Percentiles rank a stretch among this genome's conserved stretches.
phyloP scores from a whole-genome alignment of 2,329 filamentous ascomycete genomes.

The Talaromyces sp. region DNA sequence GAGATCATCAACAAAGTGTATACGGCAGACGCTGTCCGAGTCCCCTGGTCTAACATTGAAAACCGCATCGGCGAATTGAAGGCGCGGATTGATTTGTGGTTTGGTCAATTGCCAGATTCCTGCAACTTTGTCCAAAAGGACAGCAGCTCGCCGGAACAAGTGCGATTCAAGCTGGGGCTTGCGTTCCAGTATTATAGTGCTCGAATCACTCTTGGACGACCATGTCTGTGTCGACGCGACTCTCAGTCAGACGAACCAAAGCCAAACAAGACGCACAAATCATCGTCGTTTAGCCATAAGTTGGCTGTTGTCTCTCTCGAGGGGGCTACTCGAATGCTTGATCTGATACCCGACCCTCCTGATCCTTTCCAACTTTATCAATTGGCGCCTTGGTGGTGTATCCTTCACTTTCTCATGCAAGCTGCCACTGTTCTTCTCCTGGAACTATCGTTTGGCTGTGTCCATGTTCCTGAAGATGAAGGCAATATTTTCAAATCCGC shows the following conservation, averaged over 20 bases:
- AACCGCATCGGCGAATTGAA: conserved; percentile 33
- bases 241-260: conserved; percentile 28
- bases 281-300: conserved; percentile 31
- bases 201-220: conserved; percentile 39
- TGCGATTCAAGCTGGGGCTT: conserved; percentile 34
- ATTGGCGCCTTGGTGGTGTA: conserved; percentile 40
- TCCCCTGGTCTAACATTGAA: conserved; percentile 37
- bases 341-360: conserved; percentile 37
- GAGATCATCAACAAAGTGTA: conserved; percentile 38
- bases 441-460: conserved; percentile 39
- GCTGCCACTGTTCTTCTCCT: conserved; percentile 38
- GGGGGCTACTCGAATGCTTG: conserved; percentile 32
- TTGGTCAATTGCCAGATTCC: conserved; percentile 26
- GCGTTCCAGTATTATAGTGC: conserved; percentile 41
- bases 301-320: conserved; percentile 35
- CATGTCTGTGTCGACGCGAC: conserved; percentile 41
- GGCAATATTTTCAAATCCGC: conserved; percentile 26
- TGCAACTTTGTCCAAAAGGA: conserved; percentile 33
- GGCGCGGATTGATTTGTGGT: conserved; percentile 34
- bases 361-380: conserved; percentile 35
- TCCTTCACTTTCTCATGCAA: conserved; percentile 42
- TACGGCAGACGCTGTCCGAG: conserved; percentile 32
- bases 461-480: conserved; percentile 39
- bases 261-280: conserved; percentile 18
- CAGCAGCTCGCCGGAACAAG: conserved; percentile 25